Conservation (phyloP, 352 stramenopile species). For the Phytophthora macrochlamydospora region DNA sequence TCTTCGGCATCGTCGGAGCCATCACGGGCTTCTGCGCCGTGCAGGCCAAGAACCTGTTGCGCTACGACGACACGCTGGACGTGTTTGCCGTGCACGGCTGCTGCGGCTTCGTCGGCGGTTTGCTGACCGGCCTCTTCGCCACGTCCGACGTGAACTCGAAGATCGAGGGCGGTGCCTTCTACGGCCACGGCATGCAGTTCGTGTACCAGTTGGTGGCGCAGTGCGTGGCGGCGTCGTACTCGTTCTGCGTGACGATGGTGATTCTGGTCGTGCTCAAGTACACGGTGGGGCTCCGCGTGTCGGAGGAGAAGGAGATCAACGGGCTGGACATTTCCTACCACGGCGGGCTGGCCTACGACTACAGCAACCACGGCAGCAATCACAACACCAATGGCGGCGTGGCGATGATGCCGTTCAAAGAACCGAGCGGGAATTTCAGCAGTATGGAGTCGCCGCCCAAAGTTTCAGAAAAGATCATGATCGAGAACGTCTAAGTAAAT, state of each 20-base stretch:
- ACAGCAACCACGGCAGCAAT: conserved; percentile 24
- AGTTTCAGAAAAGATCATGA: neutral
- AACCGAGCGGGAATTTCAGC: neutral
- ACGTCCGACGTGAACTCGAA: conserved; percentile 57
- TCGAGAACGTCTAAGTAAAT: neutral
- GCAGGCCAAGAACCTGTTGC: conserved; percentile 67
- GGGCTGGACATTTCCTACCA: conserved; percentile 77
- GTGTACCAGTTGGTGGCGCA: conserved; percentile 61
- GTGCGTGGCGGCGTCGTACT: conserved; percentile 65
- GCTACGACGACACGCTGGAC: conserved; percentile 84
- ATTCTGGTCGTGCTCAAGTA: conserved; percentile 72
- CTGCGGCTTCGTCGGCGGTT: conserved; percentile 58
- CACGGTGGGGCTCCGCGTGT: conserved; percentile 67
- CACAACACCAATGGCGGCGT: neutral
- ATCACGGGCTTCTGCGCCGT: conserved; percentile 56
- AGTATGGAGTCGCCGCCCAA: neutral
- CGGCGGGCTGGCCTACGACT: conserved; percentile 62
- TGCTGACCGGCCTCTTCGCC: conserved; percentile 76
- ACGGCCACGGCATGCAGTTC: conserved; percentile 54
- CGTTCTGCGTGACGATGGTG: conserved; percentile 65
- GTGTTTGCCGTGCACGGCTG: conserved; percentile 78
- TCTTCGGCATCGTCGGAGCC: conserved; percentile 75
- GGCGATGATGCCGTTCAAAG: conserved; percentile 1
- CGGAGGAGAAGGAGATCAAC: conserved; percentile 69
- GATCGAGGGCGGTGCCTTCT: conserved; percentile 60